Evolutionary conservation across 495 filamentous ascomycete species (phyloP).

Genomic region (Aspergillus olivimuriae): DNA sequence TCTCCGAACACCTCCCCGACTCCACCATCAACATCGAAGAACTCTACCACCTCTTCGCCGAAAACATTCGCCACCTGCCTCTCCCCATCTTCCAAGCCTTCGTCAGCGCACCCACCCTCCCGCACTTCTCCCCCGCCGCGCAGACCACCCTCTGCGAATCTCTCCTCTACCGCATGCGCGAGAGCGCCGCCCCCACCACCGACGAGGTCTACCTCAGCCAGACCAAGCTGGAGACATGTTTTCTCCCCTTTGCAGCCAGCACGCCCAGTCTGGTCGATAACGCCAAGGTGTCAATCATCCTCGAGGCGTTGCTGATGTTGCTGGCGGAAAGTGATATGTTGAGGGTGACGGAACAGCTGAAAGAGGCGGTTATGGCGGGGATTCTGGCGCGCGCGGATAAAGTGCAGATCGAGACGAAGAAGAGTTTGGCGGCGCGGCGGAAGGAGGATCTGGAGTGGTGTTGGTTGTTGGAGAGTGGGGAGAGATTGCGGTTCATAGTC

Average conservation of each 20-base stretch:
- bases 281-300: constrained; percentile 67
- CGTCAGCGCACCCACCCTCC: constrained; percentile 48
- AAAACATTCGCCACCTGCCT: constrained; percentile 59
- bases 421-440: constrained; percentile 28
- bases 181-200: constrained; percentile 47
- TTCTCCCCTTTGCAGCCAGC: constrained; percentile 66
- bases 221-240: constrained; percentile 57
- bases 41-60: constrained; percentile 63
- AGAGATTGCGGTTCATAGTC: constrained; percentile 33
- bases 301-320: constrained; percentile 65
- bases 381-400: constrained; percentile 54
- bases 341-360: constrained; percentile 38
- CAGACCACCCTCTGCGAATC: constrained; percentile 58
- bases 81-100: constrained; percentile 69
- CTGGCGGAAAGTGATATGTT: constrained; percentile 40
- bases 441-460: constrained; percentile 30
- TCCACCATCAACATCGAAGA: constrained; percentile 46
- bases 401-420: constrained; percentile 40
- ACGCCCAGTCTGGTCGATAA: constrained; percentile 61
- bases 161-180: constrained; percentile 57
- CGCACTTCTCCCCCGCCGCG: constrained; percentile 37
- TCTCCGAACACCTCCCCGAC: constrained; percentile 35
- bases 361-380: constrained; percentile 52
- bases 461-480: constrained; percentile 37
- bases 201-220: constrained; percentile 44